phyloP scores from a whole-genome alignment of 352 stramenopile genomes.

The Globisporangium recalcitrans region DNA sequence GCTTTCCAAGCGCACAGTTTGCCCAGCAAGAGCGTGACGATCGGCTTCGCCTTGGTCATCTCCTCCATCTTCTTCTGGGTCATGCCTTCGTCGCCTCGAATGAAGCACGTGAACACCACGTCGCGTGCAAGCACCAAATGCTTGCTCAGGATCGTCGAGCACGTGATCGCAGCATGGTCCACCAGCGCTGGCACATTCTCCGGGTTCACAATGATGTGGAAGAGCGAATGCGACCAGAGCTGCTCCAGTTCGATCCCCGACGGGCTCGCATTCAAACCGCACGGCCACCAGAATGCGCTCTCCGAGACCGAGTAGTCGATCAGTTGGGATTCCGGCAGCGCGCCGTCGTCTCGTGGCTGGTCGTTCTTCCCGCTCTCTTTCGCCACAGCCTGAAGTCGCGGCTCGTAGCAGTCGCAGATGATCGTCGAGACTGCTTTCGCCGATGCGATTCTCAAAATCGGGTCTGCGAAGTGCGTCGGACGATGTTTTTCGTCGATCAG shows the following conservation, averaged over 20 bases:
- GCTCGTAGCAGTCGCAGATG: slow-evolving; percentile 75
- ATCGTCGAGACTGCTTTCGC: slow-evolving; percentile 66
- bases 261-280: slow-evolving; percentile 21
- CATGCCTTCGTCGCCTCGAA: slow-evolving; percentile 16
- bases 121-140: slow-evolving; percentile 75
- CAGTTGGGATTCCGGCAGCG: slow-evolving; percentile 59
- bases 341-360: slow-evolving; percentile 53
- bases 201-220: slow-evolving; percentile 56
- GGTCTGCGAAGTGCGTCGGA: slow-evolving; percentile 43
- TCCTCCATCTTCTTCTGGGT: slow-evolving; percentile 23
- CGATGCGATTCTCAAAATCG: slow-evolving; percentile 39
- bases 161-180: slow-evolving; percentile 70
- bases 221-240: slow-evolving; percentile 73
- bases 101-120: slow-evolving; percentile 46
- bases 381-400: slow-evolving; percentile 25
- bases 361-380: slow-evolving; percentile 11
- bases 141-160: slow-evolving; percentile 69
- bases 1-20: slow-evolving; percentile 52
- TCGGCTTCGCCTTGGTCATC: slow-evolving; percentile 43
- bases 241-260: slow-evolving; percentile 27
- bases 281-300: slow-evolving; percentile 81
- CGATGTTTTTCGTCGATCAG: slow-evolving; percentile 47
- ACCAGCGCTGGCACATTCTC: slow-evolving; percentile 58
- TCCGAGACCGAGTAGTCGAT: slow-evolving; percentile 73
- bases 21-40: slow-evolving; percentile 56